Evolutionary conservation across 805 yeast species (phyloP).

Genomic region (Yamadazyma akitaensis): DNA sequence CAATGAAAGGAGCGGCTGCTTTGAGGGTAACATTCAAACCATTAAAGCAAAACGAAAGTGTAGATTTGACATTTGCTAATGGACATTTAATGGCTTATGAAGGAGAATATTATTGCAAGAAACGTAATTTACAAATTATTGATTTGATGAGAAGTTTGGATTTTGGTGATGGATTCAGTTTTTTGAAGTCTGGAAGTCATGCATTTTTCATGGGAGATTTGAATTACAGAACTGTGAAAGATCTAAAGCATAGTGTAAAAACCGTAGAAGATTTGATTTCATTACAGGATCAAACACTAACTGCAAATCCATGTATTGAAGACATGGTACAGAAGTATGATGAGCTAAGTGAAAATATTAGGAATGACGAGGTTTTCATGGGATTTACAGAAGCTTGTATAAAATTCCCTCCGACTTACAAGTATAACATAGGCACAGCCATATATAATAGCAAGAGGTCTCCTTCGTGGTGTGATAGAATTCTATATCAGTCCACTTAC

Average conservation of each 20-base stretch:
- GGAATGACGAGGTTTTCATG: constrained; percentile 45
- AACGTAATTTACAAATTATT: constrained; percentile 53
- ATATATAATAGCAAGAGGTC: constrained; percentile 54
- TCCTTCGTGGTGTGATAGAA: constrained; percentile 92
- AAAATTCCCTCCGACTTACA: constrained; percentile 76
- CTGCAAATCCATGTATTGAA: constrained; percentile 12
- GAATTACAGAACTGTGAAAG: constrained; percentile 61
- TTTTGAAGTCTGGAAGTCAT: constrained; percentile 53
- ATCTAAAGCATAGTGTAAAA: constrained; percentile 8
- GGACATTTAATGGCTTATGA: constrained; percentile 81
- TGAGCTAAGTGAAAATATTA: constrained; percentile 46
- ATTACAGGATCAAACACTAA: constrained; percentile 21
- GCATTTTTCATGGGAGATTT: constrained; percentile 80
- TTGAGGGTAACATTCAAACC: constrained; percentile 43
- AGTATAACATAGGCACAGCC: constrained; percentile 52
- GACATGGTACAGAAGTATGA: constrained; percentile 37
- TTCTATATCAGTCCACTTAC: constrained; percentile 53
- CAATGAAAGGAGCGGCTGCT: constrained; percentile 74
- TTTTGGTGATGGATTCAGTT: constrained; percentile 55
- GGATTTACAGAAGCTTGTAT: constrained; percentile 70
- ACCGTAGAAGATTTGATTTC: constrained; percentile 18
- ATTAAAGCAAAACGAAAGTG: constrained; percentile 17
- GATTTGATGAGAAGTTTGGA: constrained; percentile 51
- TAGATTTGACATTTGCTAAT: constrained; percentile 57
- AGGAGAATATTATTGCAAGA: constrained; percentile 45